Percentiles rank a stretch among this genome's conserved stretches.
Conservation (phyloP, 2,329 filamentous ascomycete species). For the Hypoxylon sp. region DNA sequence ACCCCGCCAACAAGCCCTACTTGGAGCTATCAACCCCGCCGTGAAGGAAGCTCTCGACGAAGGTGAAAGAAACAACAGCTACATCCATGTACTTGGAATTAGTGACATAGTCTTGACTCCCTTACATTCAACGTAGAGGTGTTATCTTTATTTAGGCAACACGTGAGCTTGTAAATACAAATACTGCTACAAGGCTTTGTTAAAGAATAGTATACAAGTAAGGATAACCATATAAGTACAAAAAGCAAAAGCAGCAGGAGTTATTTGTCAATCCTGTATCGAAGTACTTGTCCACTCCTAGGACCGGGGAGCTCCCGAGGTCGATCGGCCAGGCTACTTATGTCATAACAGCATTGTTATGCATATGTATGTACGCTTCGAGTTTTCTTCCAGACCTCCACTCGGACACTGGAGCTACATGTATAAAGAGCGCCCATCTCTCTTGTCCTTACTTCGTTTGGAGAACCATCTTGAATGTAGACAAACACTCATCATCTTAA, state of each 20-base stretch:
- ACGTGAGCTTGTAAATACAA: constrained; percentile 7
- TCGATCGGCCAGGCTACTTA: constrained; percentile 30
- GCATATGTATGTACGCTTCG: constrained; percentile 19
- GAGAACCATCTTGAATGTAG: constrained; percentile 15
- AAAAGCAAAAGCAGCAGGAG: constrained; percentile 20
- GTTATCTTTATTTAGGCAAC: background rate
- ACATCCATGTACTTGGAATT: background rate
- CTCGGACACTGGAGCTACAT: constrained; percentile 15
- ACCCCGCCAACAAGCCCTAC: constrained; percentile 35
- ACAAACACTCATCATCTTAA: constrained; percentile 5
- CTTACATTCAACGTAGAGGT: background rate
- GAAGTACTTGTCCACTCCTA: background rate
- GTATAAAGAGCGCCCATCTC: constrained; percentile 26
- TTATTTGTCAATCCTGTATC: constrained; percentile 22
- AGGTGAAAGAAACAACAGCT: constrained; percentile 11
- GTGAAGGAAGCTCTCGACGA: constrained; percentile 22
- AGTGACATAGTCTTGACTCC: background rate
- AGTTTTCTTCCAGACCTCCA: constrained; percentile 10
- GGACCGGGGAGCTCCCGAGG: constrained; percentile 17
- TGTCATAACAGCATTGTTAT: constrained; percentile 33
- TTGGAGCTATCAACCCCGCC: constrained; percentile 38
- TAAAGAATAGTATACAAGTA: constrained; percentile 19
- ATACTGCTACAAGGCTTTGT: constrained; percentile 13
- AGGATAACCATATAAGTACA: constrained; percentile 32
- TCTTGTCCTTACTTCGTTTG: constrained; percentile 5